A percentile compares a stretch with the other conserved stretches of the same genome.
Evolutionary conservation across 1,139 yeast genomes (phyloP).

Genomic region (Debaryomyces nepalensis): DNA sequence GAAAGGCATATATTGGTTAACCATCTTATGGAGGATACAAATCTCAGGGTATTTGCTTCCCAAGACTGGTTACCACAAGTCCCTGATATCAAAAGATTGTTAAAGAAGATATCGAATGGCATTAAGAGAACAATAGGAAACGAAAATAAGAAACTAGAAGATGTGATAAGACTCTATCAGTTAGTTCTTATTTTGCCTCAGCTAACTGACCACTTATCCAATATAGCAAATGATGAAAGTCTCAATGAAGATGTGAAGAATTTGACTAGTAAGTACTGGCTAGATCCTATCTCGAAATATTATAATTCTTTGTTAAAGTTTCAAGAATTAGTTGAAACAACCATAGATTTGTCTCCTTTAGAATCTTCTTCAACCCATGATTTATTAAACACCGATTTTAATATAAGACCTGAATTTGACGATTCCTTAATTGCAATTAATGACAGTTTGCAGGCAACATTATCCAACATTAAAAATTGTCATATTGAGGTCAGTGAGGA

Average conservation of each 20-base stretch:
- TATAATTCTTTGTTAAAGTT: conserved; percentile 62
- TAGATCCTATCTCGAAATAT: conserved; percentile 55
- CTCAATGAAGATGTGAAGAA: conserved; percentile 26
- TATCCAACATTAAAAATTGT: conserved; percentile 57
- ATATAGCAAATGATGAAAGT: conserved; percentile 40
- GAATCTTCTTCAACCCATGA: conserved; percentile 53
- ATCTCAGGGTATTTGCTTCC: conserved; percentile 65
- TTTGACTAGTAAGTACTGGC: conserved; percentile 58
- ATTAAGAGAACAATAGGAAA: conserved; percentile 39
- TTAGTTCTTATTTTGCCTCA: conserved; percentile 73
- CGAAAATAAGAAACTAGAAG: conserved; percentile 67
- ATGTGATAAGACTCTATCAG: conserved; percentile 89
- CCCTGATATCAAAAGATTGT: conserved; percentile 80
- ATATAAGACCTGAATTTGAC: conserved; percentile 89
- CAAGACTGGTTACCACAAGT: conserved; percentile 70
- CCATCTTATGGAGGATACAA: conserved; percentile 69
- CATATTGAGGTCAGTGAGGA: conserved; percentile 75
- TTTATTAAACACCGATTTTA: conserved; percentile 60
- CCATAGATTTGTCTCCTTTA: conserved; percentile 83
- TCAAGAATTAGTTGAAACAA: conserved; percentile 87
- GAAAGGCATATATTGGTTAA: conserved; percentile 77
- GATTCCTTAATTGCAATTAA: conserved; percentile 69
- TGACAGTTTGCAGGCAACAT: conserved; percentile 57
- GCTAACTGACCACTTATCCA: conserved; percentile 54
- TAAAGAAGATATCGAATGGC: conserved; percentile 61